Conservation (phyloP, 2,329 filamentous ascomycete species). For the Nemania sp. region DNA sequence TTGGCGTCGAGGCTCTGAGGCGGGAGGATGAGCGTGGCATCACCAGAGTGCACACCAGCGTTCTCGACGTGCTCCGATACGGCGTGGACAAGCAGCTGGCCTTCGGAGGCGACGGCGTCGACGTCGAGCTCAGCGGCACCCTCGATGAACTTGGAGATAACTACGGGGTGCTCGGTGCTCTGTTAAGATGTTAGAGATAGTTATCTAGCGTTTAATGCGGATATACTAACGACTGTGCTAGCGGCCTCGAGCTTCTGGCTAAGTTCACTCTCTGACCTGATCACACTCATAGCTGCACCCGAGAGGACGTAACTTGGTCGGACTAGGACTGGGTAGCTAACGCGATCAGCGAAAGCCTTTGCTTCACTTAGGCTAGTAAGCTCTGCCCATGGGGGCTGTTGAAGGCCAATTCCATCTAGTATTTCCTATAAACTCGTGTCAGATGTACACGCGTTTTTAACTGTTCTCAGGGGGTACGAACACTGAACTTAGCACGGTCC, state of each 20-base stretch:
- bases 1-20: conserved; percentile 81
- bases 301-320: conserved; percentile 96
- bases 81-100: conserved; percentile 89
- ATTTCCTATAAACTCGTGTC: conserved; percentile 73
- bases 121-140: conserved; percentile 97
- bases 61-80: conserved; percentile 97
- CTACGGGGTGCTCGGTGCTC: conserved; percentile 87
- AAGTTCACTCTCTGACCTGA: conserved; percentile 82
- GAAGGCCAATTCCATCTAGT: conserved; percentile 93
- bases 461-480: not conserved
- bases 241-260: conserved; percentile 95
- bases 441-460: not conserved
- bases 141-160: conserved; percentile 98
- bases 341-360: conserved; percentile 84
- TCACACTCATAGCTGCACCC: conserved; percentile 98
- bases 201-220: not conserved
- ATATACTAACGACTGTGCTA: conserved; percentile 57
- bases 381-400: conserved; percentile 98
- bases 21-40: conserved; percentile 93
- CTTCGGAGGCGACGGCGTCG: conserved; percentile 88
- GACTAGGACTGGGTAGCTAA: conserved; percentile 94
- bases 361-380: conserved; percentile 89
- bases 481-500: conserved; percentile 90
- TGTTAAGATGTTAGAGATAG: not conserved
- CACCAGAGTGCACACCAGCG: conserved; percentile 97